Evolutionary conservation across 768 basidiomycete species (phyloP).

Genomic region (Psilocybe sp.): DNA sequence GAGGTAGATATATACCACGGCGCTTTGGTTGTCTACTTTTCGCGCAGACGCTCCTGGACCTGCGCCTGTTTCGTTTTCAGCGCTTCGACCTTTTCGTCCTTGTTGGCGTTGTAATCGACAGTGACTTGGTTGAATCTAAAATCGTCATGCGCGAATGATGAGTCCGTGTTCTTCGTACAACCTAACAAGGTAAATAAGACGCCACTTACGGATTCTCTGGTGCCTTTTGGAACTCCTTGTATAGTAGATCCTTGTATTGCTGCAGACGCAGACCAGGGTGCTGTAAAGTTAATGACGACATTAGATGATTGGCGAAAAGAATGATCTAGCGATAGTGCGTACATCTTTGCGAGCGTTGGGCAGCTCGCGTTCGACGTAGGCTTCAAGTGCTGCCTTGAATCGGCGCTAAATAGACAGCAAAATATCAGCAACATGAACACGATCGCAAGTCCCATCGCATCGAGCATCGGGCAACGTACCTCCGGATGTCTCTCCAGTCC

Average conservation of each 20-base stretch:
- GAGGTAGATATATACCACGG: background rate
- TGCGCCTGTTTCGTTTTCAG: constrained; percentile 66
- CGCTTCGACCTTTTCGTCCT: constrained; percentile 80
- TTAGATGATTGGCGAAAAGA: constrained; percentile 4
- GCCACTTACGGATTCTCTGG: constrained; percentile 87
- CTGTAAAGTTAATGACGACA: constrained; percentile 31
- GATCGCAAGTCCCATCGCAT: background rate
- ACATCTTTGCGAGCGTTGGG: constrained; percentile 78
- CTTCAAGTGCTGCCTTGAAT: constrained; percentile 92
- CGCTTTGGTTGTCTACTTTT: constrained; percentile 22
- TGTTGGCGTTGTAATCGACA: constrained; percentile 80
- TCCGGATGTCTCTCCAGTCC: constrained; percentile 89
- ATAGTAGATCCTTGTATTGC: constrained; percentile 87
- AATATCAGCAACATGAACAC: background rate
- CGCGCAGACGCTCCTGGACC: constrained; percentile 65
- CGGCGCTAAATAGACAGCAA: constrained; percentile 56
- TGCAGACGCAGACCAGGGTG: constrained; percentile 88
- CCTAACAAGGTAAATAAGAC: background rate
- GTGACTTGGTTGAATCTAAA: constrained; percentile 80
- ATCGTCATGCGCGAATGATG: background rate
- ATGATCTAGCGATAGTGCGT: background rate
- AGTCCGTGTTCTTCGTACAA: background rate
- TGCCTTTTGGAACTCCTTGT: constrained; percentile 95
- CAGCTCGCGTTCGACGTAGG: constrained; percentile 84
- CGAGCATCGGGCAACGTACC: constrained; percentile 41